Evolutionary conservation across 305 asterid species (phyloP), one percentile per base, ranked within the genome.

Genomic region (Ilex paraguariensis): DNA sequence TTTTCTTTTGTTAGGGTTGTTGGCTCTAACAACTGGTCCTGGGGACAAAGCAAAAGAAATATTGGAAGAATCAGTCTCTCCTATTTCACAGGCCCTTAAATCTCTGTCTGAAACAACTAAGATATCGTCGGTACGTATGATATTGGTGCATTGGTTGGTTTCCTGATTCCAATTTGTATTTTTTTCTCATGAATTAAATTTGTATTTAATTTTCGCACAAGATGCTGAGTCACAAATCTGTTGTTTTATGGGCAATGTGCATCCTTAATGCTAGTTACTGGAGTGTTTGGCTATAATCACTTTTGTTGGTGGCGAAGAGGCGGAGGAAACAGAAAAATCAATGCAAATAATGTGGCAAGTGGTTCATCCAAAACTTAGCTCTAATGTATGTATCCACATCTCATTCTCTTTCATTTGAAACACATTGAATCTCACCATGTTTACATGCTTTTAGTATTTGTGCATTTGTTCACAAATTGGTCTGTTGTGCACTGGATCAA

Each of bases 261-360:
- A 36, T 36, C 42, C 56, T 14, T 52, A 14, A 52, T 52, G 14
- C 8, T 83, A 93, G 97, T 73, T 93, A 74, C 77, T 93, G 65
- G 91, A 90, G 68, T 90, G 97, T 72, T 71, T 93, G 91, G 95
- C 95, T 64, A 66, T 90, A 39, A 75, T 86, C 71, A 84, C 96
- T 61, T 93, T 90, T 63, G 82, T 90, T 72, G 97, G 99, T 36
- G 96, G 93, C 49, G 92, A 90, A 77, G 97, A 81, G 63, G 80
- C 93, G 0, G 95, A 86, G 56, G 79, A 86, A 60, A 86, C 88
- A 3, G 96, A 93, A 73, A 88, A 52, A 10, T 52, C 56, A 17
- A 52, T 52, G 56, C 56, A 52, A 52, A 16, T 52, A 17, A 52
- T 52, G 93, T 93, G 99, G 99, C 97, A 87, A 75, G 80, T 87